phyloP scores from a whole-genome alignment of 768 basidiomycete species.

The Leccinum olivaceopallidum region DNA sequence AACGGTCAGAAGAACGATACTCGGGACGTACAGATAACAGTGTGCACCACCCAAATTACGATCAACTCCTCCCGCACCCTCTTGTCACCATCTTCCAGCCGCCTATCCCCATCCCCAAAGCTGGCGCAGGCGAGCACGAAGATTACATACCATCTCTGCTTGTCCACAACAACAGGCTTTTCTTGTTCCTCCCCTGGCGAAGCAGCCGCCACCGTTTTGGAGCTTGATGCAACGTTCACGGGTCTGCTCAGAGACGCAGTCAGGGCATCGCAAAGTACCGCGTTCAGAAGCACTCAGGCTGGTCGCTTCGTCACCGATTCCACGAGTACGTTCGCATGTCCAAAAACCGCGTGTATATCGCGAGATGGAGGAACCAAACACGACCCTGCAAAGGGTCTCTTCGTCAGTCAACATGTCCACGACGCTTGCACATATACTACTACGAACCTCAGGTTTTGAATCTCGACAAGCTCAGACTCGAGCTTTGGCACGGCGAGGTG shows the following conservation, averaged over 20 bases:
- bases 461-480: conserved; percentile 50
- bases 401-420: background rate
- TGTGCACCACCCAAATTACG: conserved; percentile 68
- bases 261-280: conserved; percentile 61
- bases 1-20: background rate
- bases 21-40: conserved; percentile 49
- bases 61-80: conserved; percentile 46
- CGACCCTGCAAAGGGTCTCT: conserved; percentile 39
- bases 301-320: conserved; percentile 42
- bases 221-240: conserved; percentile 14
- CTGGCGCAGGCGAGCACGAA: conserved; percentile 54
- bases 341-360: conserved; percentile 55
- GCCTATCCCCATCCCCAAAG: conserved; percentile 39
- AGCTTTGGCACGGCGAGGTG: conserved; percentile 51
- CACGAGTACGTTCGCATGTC: conserved; percentile 52
- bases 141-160: conserved; percentile 51
- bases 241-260: conserved; percentile 44
- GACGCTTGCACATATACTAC: background rate
- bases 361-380: conserved; percentile 72
- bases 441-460: conserved; percentile 47
- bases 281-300: conserved; percentile 40
- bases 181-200: conserved; percentile 34
- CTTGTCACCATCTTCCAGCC: conserved; percentile 13
- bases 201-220: conserved; percentile 14
- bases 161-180: conserved; percentile 43